Conservation (phyloP, 139 green algal species). For the Chlamydomonas sphaeroides region DNA sequence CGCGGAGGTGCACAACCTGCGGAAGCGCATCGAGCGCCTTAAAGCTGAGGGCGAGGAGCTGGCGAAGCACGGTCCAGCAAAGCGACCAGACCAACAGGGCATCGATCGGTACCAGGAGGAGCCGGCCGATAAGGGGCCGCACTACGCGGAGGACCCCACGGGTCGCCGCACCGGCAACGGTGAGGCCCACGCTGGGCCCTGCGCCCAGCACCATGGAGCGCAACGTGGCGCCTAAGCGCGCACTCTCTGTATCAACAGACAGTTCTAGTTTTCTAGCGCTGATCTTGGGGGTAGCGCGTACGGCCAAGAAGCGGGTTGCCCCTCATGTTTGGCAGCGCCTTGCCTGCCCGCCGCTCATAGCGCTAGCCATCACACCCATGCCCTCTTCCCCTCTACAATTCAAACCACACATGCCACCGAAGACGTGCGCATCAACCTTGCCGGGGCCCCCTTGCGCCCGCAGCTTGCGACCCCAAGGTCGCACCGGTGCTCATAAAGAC, state of each 20-base stretch:
- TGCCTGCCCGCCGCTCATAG: too few relatives aligned
- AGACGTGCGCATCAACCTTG: too few relatives aligned
- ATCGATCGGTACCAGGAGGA: conserved; percentile 81
- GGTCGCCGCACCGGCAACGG: conserved; percentile 79
- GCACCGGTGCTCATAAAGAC: conserved; percentile 71
- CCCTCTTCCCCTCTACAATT: too few relatives aligned
- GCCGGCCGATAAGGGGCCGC: conserved; percentile 59
- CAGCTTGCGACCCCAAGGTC: conserved; percentile 68
- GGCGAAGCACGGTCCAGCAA: conserved; percentile 79
- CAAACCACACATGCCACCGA: too few relatives aligned
- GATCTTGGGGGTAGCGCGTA: too few relatives aligned
- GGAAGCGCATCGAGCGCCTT: conserved; percentile 73
- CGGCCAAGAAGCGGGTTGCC: too few relatives aligned
- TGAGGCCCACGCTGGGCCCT: conserved; percentile 19
- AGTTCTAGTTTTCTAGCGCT: too few relatives aligned
- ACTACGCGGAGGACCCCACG: conserved; percentile 82
- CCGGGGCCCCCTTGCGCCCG: background rate
- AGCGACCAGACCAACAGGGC: conserved; percentile 78
- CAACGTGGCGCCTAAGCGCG: too few relatives aligned
- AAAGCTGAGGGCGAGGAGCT: conserved; percentile 85
- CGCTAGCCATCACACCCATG: too few relatives aligned
- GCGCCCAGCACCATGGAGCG: too few relatives aligned
- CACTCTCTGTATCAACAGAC: too few relatives aligned
- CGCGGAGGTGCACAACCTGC: conserved; percentile 76
- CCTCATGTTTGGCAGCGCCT: too few relatives aligned